A percentile compares a stretch with the other conserved stretches of the same genome.
Conservation (phyloP, 768 basidiomycete species). For the Sarcomyxa edulis region DNA sequence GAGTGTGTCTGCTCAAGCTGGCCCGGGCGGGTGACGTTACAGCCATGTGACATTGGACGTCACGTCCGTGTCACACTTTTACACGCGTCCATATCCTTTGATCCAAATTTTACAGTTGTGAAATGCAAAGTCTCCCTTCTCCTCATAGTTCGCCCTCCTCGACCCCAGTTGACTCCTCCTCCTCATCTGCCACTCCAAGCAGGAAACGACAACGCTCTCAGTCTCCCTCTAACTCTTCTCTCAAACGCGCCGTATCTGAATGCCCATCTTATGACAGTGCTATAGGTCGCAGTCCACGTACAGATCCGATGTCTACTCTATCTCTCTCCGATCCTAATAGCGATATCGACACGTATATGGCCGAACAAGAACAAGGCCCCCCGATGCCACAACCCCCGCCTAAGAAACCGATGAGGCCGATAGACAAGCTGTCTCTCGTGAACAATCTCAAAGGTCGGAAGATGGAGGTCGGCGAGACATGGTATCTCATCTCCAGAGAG, state of each 20-base stretch:
- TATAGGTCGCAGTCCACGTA: conserved; percentile 29
- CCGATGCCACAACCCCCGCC: conserved; percentile 21
- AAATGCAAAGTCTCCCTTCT: conserved; percentile 44
- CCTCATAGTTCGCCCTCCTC: conserved; percentile 40
- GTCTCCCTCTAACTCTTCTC: conserved; percentile 65
- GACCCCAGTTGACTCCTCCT: conserved; percentile 25
- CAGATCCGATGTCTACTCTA: conserved; percentile 38
- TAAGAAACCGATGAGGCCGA: conserved; percentile 15
- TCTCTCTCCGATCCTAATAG: conserved; percentile 35
- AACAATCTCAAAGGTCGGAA: conserved; percentile 35
- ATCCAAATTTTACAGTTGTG: not conserved
- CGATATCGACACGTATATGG: conserved; percentile 71
- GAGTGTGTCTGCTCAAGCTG: not conserved
- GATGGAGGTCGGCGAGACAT: conserved; percentile 65
- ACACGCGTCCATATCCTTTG: not conserved
- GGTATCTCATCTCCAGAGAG: conserved; percentile 66
- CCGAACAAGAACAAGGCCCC: conserved; percentile 43
- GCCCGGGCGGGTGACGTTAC: too few relatives aligned
- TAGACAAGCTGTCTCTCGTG: conserved; percentile 48
- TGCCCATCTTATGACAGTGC: conserved; percentile 40
- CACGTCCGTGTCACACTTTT: not conserved
- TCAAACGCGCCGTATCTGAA: conserved; percentile 78
- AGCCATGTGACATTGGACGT: too few relatives aligned
- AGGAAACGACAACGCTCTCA: conserved; percentile 73
- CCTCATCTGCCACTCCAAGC: conserved; percentile 34